Conservation (phyloP, 108 stramenopile species). For the Nitzschia sp. region DNA sequence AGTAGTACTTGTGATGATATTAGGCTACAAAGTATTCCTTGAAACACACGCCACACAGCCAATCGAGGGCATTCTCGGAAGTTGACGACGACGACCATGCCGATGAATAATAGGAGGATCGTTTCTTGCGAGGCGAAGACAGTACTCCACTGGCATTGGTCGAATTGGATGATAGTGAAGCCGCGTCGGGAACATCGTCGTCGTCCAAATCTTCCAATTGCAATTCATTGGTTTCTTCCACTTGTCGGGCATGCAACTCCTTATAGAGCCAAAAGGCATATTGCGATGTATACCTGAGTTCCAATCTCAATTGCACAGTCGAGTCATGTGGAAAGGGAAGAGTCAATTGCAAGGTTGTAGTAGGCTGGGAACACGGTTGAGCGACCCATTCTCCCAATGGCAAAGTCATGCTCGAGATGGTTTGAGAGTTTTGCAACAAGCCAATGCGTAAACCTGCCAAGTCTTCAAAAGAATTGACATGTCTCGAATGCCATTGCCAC, state of each 20-base stretch:
- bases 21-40: too few species aligned
- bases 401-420: slow-evolving; percentile 20
- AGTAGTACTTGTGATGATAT: too few species aligned
- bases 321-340: slow-evolving; percentile 31
- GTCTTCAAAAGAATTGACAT: slow-evolving; percentile 9
- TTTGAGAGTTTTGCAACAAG: slow-evolving; percentile 24
- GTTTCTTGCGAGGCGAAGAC: too few species aligned
- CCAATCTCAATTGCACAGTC: slow-evolving; percentile 20
- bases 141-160: not conserved
- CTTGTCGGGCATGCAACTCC: slow-evolving; percentile 31
- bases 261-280: slow-evolving; percentile 51
- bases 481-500: slow-evolving; percentile 10
- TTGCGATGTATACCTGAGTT: slow-evolving; percentile 40
- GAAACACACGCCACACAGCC: slow-evolving; percentile 25
- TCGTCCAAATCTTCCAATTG: too few species aligned
- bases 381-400: slow-evolving; percentile 32
- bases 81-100: not conserved
- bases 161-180: not conserved
- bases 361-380: slow-evolving; percentile 27
- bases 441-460: slow-evolving; percentile 28
- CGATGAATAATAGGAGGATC: too few species aligned
- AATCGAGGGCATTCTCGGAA: slow-evolving; percentile 2
- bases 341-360: slow-evolving; percentile 23
- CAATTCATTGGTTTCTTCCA: not conserved
- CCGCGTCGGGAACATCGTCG: not conserved